Base-by-base conservation (phyloP, 2,329 filamentous ascomycete species). In the Penicillium brevicompactum region DNA sequence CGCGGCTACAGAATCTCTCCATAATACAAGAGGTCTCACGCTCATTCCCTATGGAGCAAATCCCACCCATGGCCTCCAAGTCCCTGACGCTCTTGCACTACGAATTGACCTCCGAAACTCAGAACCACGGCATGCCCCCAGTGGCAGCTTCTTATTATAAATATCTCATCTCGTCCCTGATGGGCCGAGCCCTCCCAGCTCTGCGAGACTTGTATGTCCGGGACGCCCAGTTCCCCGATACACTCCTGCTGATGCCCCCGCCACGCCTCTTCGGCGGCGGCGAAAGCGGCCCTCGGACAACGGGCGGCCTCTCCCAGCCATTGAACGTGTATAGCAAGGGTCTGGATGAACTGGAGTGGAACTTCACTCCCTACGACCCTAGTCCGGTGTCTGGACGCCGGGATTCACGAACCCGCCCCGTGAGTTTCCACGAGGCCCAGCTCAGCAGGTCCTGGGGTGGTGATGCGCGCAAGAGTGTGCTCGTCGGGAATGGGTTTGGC, bases 131-230 rank as follows among this genome's bases (percentile, higher is more conserved):
- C 10, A 71, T 82, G 48, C 78, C 81, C 47, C 74, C 78, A 0
- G 78, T 82, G 1, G 76, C 79, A 6, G 75, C 78, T 22, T 83
- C 81, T 16, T 95, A 96, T 76, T 96, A 97, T 74, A 84, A 85
- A 57, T 96, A 96, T 73, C 84, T 97, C 18, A 87, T 91, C 24
- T 84, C 84, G n/a, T 96, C 91, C 0, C 84, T 97, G 31, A 84
- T 94, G 57, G 83, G 86, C 14, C 88, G 88, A 58, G 84, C 85
- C 7, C 81, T 97, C 7, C 91, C 92, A 1, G 84, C 82, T 34
- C 81, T 97, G 8, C 82, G 82, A 34, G 84, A 87, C 21, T 83
- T 97, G 7, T 97, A 95, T 70, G 93, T 97, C 16, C 88, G 91
- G 48, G 92, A 97, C 66, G 84, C 88, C 24, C 81, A 84, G 47